These are phyloP conservation scores for Secale cereale DNA, from an alignment of 176 grass and related monocot genomes.

Conservation along the genomic window DNA sequence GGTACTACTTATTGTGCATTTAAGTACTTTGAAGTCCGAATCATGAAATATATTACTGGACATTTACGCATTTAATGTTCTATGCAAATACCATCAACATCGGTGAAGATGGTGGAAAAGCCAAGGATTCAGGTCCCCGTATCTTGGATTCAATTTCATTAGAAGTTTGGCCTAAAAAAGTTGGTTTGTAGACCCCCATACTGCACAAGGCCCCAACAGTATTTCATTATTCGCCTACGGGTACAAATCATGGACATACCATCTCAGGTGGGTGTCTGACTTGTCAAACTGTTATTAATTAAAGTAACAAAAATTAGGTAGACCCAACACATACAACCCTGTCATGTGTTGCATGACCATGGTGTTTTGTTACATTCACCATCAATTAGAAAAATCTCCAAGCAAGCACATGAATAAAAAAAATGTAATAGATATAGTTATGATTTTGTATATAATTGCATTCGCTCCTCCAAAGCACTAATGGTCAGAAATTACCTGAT, in stretches of 20 bases:
- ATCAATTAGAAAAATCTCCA: not conserved
- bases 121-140: not conserved
- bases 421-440: not conserved
- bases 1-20: constrained; percentile 20
- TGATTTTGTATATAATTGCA: not conserved
- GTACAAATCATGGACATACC: not conserved
- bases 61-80: not conserved
- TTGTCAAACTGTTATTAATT: not conserved
- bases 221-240: not conserved
- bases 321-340: not conserved
- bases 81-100: not conserved
- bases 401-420: not conserved
- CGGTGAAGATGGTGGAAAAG: not conserved
- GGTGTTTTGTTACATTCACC: not conserved
- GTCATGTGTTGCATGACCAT: not conserved
- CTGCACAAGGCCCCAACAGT: not conserved
- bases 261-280: not conserved
- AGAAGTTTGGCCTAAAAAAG: not conserved
- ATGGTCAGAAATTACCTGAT: not conserved
- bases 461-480: not conserved
- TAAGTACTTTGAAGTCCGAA: constrained; percentile 1
- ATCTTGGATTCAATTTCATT: not conserved
- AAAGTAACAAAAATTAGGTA: constrained; percentile 2
- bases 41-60: constrained; percentile 10
- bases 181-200: not conserved